Conservation (phyloP, 2,329 filamentous ascomycete species). For the Epichloe brachyelytri region DNA sequence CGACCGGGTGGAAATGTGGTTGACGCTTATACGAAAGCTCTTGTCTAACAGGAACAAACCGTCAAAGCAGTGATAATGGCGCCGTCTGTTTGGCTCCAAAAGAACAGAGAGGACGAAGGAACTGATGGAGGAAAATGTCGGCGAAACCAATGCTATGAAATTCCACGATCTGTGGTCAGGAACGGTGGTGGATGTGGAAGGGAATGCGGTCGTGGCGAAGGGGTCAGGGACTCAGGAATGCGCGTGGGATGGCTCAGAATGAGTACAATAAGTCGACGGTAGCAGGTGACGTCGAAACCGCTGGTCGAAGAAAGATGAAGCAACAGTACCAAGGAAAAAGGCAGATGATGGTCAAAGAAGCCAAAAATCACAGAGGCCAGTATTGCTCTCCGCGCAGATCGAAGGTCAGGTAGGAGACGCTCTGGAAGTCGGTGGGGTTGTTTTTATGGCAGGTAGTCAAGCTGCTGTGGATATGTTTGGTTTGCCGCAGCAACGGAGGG, state of each 20-base stretch:
- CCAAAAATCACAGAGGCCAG: not conserved
- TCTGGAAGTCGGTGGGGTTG: not conserved
- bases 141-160: not conserved
- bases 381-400: not conserved
- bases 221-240: not conserved
- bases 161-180: no score
- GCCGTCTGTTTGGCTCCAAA: not conserved
- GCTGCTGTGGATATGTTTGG: constrained; percentile 7
- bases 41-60: not conserved
- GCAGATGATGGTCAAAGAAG: not conserved
- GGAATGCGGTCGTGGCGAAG: no score
- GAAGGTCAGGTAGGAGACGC: not conserved
- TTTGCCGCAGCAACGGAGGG: constrained; percentile 15
- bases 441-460: constrained; percentile 1
- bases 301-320: not conserved
- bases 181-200: no score
- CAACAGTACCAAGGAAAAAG: not conserved
- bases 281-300: not conserved
- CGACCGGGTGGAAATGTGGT: not conserved
- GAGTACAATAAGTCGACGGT: not conserved
- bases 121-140: not conserved
- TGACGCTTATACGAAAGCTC: not conserved
- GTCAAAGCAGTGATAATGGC: not conserved
- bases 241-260: not conserved
- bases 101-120: not conserved